These are phyloP conservation scores for Tephrocybe sp. DNA, from an alignment of 768 basidiomycete genomes.

Conservation along the genomic window DNA sequence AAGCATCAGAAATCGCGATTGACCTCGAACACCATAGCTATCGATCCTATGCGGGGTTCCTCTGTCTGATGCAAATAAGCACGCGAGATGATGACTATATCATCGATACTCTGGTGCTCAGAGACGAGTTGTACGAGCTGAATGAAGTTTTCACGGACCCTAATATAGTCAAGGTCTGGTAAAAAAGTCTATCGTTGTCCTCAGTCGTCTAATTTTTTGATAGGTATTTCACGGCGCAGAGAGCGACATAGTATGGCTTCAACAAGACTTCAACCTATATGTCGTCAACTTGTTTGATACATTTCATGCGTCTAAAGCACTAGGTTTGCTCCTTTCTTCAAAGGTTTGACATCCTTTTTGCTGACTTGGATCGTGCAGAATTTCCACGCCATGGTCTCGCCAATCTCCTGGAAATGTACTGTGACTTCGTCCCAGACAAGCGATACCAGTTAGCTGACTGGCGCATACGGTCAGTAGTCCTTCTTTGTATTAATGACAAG, in stretches of 20 bases:
- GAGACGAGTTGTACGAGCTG: conserved; percentile 70
- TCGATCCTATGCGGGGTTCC: conserved; percentile 80
- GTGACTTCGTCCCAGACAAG: conserved; percentile 90
- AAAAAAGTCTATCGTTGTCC: not conserved
- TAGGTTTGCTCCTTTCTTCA: conserved; percentile 47
- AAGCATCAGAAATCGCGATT: conserved; percentile 79
- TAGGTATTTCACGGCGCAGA: conserved; percentile 95
- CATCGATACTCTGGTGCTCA: conserved; percentile 75
- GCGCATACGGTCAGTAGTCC: conserved; percentile 72
- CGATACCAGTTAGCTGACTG: conserved; percentile 97
- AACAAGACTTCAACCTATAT: conserved; percentile 93
- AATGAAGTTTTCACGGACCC: conserved; percentile 89
- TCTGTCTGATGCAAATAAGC: conserved; percentile 93
- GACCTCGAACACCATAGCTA: conserved; percentile 95
- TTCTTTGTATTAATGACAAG: not conserved
- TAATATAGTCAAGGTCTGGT: conserved; percentile 73
- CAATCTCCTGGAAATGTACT: conserved; percentile 83
- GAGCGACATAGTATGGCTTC: conserved; percentile 93
- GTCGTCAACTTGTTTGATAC: conserved; percentile 98
- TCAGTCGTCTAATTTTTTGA: not conserved
- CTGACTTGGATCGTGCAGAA: conserved; percentile 41
- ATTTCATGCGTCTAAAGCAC: conserved; percentile 86
- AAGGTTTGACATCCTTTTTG: not conserved
- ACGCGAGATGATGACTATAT: conserved; percentile 85
- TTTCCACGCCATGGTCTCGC: conserved; percentile 86